Base-by-base conservation (phyloP, 352 stramenopile species). In the Vaucheria bursata region DNA sequence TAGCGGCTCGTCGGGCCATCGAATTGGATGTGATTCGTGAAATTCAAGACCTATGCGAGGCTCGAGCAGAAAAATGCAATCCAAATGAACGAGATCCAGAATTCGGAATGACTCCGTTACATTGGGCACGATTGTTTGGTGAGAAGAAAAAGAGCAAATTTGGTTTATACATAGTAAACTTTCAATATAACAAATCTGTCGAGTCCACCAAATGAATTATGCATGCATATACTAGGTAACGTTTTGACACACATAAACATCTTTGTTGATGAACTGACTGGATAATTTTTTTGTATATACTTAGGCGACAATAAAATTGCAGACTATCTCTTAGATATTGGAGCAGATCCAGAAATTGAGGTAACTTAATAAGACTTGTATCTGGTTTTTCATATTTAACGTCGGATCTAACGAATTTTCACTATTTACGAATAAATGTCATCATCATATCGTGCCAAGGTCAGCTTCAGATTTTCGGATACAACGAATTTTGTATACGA, bases 301-400 rank as follows among this genome's bases (percentile, higher is more conserved):
- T 12, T 25, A 59, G 45, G 45, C 45, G 45, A 59, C 45, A 25
- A 59, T 32, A 65, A 68, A 3, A 68, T 80, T 18, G 37, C 37
- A 35, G 75, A 78, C 18, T 80, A 78, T 38, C 75, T 80, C 7
- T 39, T 80, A 12, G 73, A 68, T 25, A 80, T 80, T n/a, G 75
- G 75, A 39, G 75, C 75, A 1, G 37, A 71, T 40, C 75, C 75
- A 0, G 45, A 80, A 1, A 25, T 36, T 18, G 45, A 59, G 45
- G 45, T 59, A 59, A 18, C 12, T 59, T 18, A 12, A 25, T 59
- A 59, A 12, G 45, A n/a, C 45, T 59, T 18, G 45, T 59, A 59
- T 25, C 12, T 25, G 12, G 12, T 18, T 59, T 12, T 59, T 12
- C 25, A 59, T 59, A 59, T 25, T 59, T 59, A 12, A 59, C 12